Conservation (phyloP, 805 yeast species). For the Candida awuae region DNA sequence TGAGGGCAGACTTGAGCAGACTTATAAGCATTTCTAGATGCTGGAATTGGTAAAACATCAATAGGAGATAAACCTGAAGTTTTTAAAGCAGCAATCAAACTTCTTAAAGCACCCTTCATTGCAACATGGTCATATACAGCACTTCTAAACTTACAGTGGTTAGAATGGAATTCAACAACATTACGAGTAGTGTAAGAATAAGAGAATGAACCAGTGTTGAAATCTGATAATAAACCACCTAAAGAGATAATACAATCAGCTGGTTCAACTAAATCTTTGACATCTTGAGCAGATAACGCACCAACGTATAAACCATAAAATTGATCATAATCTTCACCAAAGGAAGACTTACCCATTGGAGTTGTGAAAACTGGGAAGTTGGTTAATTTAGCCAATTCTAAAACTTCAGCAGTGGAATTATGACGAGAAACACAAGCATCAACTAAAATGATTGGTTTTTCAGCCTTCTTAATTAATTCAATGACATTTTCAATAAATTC, state of each 20-base stretch:
- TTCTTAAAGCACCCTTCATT: constrained; percentile 50
- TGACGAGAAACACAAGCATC: constrained; percentile 88
- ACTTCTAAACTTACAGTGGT: constrained; percentile 59
- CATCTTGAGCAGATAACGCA: constrained; percentile 64
- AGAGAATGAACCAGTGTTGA: constrained; percentile 84
- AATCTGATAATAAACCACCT: constrained; percentile 81
- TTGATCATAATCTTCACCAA: constrained; percentile 64
- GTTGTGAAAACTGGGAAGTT: constrained; percentile 79
- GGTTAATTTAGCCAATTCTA: constrained; percentile 52
- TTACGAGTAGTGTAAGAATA: constrained; percentile 68
- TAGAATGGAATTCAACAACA: constrained; percentile 73
- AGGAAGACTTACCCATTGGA: constrained; percentile 83
- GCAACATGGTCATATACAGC: constrained; percentile 68
- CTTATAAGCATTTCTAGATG: constrained; percentile 30
- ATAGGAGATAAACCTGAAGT: constrained; percentile 30
- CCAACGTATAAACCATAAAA: constrained; percentile 87
- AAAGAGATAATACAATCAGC: constrained; percentile 70
- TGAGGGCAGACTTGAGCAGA: constrained; percentile 38
- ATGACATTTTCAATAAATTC: constrained; percentile 52
- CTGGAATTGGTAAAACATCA: constrained; percentile 48
- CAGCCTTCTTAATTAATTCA: constrained; percentile 46
- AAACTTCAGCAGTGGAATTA: constrained; percentile 55
- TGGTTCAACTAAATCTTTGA: constrained; percentile 61
- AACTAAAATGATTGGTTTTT: constrained; percentile 67
- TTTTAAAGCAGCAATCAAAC: constrained; percentile 32